Evolutionary conservation across 2,329 filamentous ascomycete species (phyloP).

Genomic region (Magnaporthales sp.): DNA sequence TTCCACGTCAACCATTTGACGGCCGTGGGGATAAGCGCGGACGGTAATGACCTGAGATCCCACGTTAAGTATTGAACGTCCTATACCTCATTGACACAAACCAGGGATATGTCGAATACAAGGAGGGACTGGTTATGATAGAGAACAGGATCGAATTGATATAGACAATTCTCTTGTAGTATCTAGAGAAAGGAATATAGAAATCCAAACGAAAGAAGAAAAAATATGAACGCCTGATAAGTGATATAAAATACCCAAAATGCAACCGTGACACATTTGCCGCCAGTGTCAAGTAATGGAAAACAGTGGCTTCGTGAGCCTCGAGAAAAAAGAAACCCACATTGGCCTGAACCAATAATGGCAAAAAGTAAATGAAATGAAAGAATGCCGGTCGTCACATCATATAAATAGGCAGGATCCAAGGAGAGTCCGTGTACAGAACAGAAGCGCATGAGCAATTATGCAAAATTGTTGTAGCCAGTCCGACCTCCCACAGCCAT

Average conservation of each 20-base stretch:
- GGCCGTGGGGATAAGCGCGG: neutral
- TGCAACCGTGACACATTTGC: conserved; percentile 1
- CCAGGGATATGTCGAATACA: neutral
- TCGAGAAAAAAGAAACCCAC: neutral
- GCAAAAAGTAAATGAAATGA: neutral
- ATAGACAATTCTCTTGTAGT: neutral
- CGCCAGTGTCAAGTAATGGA: neutral
- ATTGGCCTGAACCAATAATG: neutral
- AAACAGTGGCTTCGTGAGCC: neutral
- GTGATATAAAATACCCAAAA: neutral
- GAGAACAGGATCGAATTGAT: neutral
- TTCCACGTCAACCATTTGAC: neutral
- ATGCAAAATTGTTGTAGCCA: neutral
- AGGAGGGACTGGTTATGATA: neutral
- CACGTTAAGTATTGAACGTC: neutral
- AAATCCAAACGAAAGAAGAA: neutral
- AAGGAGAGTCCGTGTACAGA: neutral
- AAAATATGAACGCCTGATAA: neutral
- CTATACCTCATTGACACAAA: neutral
- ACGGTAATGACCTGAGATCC: neutral
- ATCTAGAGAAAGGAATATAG: neutral
- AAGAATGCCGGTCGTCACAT: conserved; percentile 5
- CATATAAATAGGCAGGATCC: neutral
- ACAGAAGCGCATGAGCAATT: neutral
- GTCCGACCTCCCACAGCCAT: neutral